Evolutionary conservation across 352 stramenopile species (phyloP), one percentile per base, ranked within the genome.

Genomic region (Pythium myriotylum): DNA sequence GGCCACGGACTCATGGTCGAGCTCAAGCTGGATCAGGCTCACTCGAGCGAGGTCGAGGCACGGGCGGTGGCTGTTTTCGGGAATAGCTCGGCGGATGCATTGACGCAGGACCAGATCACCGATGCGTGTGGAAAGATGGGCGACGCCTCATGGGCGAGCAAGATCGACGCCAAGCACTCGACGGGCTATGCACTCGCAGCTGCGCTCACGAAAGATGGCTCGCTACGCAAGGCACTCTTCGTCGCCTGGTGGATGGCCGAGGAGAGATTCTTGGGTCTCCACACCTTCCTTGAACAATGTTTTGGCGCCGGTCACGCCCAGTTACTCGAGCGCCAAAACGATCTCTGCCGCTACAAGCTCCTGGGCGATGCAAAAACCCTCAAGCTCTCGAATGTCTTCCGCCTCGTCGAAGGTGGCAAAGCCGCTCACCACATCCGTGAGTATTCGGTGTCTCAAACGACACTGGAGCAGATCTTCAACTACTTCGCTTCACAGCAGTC

Each of bases 1-100:
- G 96, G 94, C 24, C 69, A 95, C 47, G 96, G 92, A 1, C 95
- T 94, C 52, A 80, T 97, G 68, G 67, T 98, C 6, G 79, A 91
- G 37, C 54, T 63, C 27, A 90, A 91, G 65, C 42, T 84, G 10
- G n/a, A n/a, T n/a, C 41, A 57, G 1, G 17, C 68, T 2, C 58
- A 69, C 0, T 39, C 56, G 10, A 33, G 20, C 0, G 16, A 48
- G 17, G 79, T 95, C 8, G 47, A 74, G 8, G 16, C 53, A 67
- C 12, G 43, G 39, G 13, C 23, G 62, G 26, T 54, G 51, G 8
- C 43, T 75, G 27, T 77, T 65, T 39, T 8, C 51, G 61, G 6
- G 46, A 63, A 6, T 16, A 65, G 20, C 17, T 84, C 29, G 5
- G 52, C 60, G n/a, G n/a, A n/a, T n/a, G n/a, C n/a, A n/a, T n/a